Base-by-base conservation (phyloP, 805 yeast species). In the Kodamaea neixiangensis region DNA sequence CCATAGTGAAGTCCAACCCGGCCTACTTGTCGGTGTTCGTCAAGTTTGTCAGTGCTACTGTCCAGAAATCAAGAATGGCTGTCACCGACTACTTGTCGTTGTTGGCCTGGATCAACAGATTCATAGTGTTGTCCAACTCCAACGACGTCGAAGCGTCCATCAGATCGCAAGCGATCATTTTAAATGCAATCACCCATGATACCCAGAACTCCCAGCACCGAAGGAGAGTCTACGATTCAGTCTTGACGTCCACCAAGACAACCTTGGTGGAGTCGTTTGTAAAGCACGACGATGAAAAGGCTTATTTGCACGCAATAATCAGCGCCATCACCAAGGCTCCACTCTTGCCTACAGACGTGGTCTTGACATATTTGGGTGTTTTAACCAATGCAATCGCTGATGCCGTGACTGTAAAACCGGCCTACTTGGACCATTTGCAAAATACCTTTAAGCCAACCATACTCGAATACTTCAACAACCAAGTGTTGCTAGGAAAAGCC, bases 81-180 rank as follows among this genome's bases (percentile, higher is more conserved):
- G 63, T 78, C 4, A 70, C 80, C 2, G 89, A 83, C 63, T 70
- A 83, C 53, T 62, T 83, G 55, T 76, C 85, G 22, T 65, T 87
- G 20, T 68, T 87, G 38, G 73, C 75, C 14, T 87, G 92, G 91
- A 66, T 74, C 43, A 73, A 76, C 62, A 63, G 44, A 59, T 80
- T 63, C 41, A 63, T 40, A 14, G 50, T 46, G 22, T 37, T 46
- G 35, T 33, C 46, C 39, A 19, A 19, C 3, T 11, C 20, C 17
- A 53, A 50, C 44, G 34, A 57, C 17, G 68, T 72, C 41, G 58
- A 63, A 14, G 25, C 49, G 3, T 54, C 69, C 31, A 61, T 62
- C 29, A 63, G 58, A 17, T 62, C 66, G 10, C 76, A 72, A 37
- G 69, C 73, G 17, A 56, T 61, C 42, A 63, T 83, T 38, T 57